Conservation (phyloP, 2,329 filamentous ascomycete genomes). For the Sarocladiaceae sp. region DNA sequence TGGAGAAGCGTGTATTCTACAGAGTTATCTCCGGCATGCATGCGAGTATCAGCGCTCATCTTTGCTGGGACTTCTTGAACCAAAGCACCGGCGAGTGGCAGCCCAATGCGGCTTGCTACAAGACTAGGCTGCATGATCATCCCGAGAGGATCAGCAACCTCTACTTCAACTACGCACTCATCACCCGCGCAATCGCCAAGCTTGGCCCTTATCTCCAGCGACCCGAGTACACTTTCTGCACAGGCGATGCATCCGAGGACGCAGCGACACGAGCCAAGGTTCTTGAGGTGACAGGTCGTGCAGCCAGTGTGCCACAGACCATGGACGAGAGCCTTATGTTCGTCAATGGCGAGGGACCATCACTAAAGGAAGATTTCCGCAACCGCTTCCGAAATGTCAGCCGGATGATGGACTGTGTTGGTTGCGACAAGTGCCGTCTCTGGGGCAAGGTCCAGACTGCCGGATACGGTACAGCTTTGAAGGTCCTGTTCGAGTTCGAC, state of each 20-base stretch:
- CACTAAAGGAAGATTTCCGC: slow-evolving; percentile 93
- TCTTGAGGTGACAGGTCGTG: slow-evolving; percentile 65
- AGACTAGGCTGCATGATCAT: slow-evolving; percentile 73
- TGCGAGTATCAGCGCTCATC: slow-evolving; percentile 90
- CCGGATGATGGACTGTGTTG: slow-evolving; percentile 96
- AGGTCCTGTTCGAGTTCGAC: slow-evolving; percentile 93
- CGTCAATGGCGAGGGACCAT: slow-evolving; percentile 68
- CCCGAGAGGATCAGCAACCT: slow-evolving; percentile 89
- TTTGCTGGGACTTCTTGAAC: slow-evolving; percentile 95
- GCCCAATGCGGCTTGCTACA: slow-evolving; percentile 87
- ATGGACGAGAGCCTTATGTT: slow-evolving; percentile 98
- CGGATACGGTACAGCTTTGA: slow-evolving; percentile 90
- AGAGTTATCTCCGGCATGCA: slow-evolving; percentile 96
- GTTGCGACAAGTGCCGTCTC: slow-evolving; percentile 95
- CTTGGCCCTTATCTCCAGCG: slow-evolving; percentile 71
- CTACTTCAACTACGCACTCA: slow-evolving; percentile 98
- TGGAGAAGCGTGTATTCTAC: slow-evolving; percentile 99
- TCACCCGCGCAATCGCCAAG: slow-evolving; percentile 88
- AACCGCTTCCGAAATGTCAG: slow-evolving; percentile 97
- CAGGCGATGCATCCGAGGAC: slow-evolving; percentile 78
- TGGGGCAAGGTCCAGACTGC: slow-evolving; percentile 97
- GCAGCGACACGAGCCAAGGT: slow-evolving; percentile 76
- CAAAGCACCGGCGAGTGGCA: slow-evolving; percentile 92
- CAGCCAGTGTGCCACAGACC: slow-evolving; percentile 69
- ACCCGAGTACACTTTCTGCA: slow-evolving; percentile 81